A percentile compares a stretch with the other conserved stretches of the same genome.
These are phyloP conservation scores for Zopfochytrium polystomum DNA, from an alignment of 371 early-diverging fungal genomes.

Conservation along the genomic window DNA sequence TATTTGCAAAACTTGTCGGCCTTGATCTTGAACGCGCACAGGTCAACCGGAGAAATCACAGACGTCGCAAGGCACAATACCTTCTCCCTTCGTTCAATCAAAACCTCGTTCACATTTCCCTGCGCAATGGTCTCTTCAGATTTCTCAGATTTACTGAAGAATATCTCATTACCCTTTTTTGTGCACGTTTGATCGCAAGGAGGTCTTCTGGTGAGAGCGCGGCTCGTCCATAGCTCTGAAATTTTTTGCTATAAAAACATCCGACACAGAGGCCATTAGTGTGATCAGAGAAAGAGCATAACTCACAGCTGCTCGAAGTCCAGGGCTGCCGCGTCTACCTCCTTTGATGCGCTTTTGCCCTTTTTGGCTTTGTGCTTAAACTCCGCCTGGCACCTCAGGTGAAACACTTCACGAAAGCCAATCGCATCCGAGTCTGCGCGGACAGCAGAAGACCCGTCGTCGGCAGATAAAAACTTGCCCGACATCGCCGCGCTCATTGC, in stretches of 20 bases:
- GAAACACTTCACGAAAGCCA: constrained; percentile 71
- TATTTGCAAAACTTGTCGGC: constrained; percentile 83
- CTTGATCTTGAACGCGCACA: constrained; percentile 46
- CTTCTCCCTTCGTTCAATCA: constrained; percentile 77
- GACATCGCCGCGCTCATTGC: constrained; percentile 58
- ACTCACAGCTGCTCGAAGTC: constrained; percentile 38
- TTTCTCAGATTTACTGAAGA: not conserved
- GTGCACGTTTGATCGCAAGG: constrained; percentile 60
- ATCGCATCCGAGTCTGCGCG: constrained; percentile 67
- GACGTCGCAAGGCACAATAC: not conserved
- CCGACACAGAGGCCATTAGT: too few relatives aligned
- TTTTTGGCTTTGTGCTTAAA: constrained; percentile 17
- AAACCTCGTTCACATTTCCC: constrained; percentile 71
- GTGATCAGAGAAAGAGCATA: too few relatives aligned
- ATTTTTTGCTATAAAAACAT: too few relatives aligned
- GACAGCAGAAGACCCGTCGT: constrained; percentile 29
- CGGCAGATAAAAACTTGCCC: constrained; percentile 30
- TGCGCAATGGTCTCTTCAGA: constrained; percentile 17
- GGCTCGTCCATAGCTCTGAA: constrained; percentile 60
- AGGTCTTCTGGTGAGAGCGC: constrained; percentile 40
- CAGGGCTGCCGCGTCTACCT: constrained; percentile 30
- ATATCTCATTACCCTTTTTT: constrained; percentile 40
- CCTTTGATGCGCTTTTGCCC: constrained; percentile 27
- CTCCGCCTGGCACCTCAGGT: constrained; percentile 66
- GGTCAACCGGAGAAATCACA: not conserved